A percentile compares a stretch with the other conserved stretches of the same genome.
Evolutionary conservation across 1,139 yeast species (phyloP).

Genomic region (Martiniozyma asiatica): DNA sequence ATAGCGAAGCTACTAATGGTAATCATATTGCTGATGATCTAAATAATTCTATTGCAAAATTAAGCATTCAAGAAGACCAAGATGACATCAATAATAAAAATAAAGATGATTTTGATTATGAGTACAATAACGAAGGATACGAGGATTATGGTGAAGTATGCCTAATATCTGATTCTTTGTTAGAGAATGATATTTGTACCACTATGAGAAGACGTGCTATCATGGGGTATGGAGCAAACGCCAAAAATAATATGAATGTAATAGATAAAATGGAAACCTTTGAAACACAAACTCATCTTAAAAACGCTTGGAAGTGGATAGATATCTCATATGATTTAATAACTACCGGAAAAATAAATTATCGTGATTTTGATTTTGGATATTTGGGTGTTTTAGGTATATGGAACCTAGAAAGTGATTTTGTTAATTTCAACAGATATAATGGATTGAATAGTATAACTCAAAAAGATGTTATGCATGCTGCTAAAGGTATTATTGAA

Average conservation of each 20-base stretch:
- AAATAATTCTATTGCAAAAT: too few relatives aligned
- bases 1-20: neutral
- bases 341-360: slow-evolving; percentile 56
- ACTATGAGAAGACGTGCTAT: slow-evolving; percentile 60
- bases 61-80: neutral
- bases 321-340: slow-evolving; percentile 58
- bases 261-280: slow-evolving; percentile 42
- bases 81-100: slow-evolving; percentile 16
- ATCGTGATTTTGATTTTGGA: slow-evolving; percentile 65
- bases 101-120: slow-evolving; percentile 8
- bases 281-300: slow-evolving; percentile 46
- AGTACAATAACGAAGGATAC: slow-evolving; percentile 6
- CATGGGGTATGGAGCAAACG: slow-evolving; percentile 64
- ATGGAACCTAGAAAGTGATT: slow-evolving; percentile 71
- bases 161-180: slow-evolving; percentile 19
- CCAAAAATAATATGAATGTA: slow-evolving; percentile 50
- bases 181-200: slow-evolving; percentile 54
- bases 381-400: slow-evolving; percentile 82
- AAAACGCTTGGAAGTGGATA: slow-evolving; percentile 87
- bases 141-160: slow-evolving; percentile 5
- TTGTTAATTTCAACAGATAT: slow-evolving; percentile 44
- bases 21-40: neutral
- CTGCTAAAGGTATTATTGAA: slow-evolving; percentile 23
- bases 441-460: slow-evolving; percentile 24
- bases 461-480: slow-evolving; percentile 30